Conservation (phyloP, 2,329 filamentous ascomycete genomes). For the Ciborinia camelliae region DNA sequence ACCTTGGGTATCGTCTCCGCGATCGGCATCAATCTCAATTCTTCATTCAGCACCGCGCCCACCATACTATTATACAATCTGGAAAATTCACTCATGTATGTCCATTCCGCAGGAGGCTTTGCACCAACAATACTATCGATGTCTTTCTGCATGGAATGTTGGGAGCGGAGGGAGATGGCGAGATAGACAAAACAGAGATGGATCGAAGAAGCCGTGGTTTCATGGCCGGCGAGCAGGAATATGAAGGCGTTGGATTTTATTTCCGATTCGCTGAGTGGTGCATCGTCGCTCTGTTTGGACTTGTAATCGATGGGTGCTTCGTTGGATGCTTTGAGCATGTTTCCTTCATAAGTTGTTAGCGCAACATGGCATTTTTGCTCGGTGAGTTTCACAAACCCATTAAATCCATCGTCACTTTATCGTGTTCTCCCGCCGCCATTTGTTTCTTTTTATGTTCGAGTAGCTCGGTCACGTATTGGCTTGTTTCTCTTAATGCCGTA, state of each 20-base stretch:
- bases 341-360: conserved; percentile 19
- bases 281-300: conserved; percentile 9
- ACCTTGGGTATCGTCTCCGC: conserved; percentile 49
- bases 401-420: conserved; percentile 31
- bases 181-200: conserved; percentile 35
- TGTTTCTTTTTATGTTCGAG: conserved; percentile 39
- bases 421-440: conserved; percentile 26
- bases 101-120: conserved; percentile 23
- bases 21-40: conserved; percentile 52
- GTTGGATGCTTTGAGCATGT: conserved; percentile 28
- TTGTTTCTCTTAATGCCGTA: conserved; percentile 46
- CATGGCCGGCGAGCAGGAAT: conserved; percentile 38
- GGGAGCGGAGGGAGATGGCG: conserved; percentile 26
- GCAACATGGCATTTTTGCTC: too few relatives aligned
- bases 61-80: conserved; percentile 32
- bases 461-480: conserved; percentile 50
- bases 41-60: conserved; percentile 45
- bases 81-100: conserved; percentile 29
- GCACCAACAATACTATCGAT: conserved; percentile 33
- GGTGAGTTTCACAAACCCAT: too few relatives aligned
- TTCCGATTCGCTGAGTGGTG: conserved; percentile 29
- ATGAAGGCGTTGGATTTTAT: conserved; percentile 37
- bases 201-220: conserved; percentile 37
- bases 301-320: conserved; percentile 12
- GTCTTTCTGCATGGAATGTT: conserved; percentile 30